These are phyloP conservation scores for Passalora sequoiae DNA, from an alignment of 2,329 filamentous ascomycete genomes.

Conservation along the genomic window DNA sequence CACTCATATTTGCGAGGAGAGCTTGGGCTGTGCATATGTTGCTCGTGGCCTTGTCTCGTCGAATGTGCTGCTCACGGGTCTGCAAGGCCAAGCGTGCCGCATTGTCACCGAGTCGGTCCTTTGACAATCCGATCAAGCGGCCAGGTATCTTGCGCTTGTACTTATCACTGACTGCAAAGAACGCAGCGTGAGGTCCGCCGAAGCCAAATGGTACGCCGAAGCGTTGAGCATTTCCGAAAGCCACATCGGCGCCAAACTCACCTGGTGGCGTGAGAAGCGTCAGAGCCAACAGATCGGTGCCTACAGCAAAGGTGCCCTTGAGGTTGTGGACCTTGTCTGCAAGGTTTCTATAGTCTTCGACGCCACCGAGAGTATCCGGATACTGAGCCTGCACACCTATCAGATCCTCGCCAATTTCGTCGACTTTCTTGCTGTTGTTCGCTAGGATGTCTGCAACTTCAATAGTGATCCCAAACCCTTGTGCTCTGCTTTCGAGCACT, in stretches of 20 bases:
- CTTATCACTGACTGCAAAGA: slow-evolving; percentile 87
- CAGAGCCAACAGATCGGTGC: slow-evolving; percentile 81
- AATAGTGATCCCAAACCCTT: slow-evolving; percentile 85
- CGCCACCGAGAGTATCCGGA: slow-evolving; percentile 78
- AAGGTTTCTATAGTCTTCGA: slow-evolving; percentile 69
- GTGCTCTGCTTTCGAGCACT: slow-evolving; percentile 76
- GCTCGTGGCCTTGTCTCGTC: slow-evolving; percentile 92
- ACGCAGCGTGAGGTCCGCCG: slow-evolving; percentile 92
- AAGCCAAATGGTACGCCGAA: slow-evolving; percentile 89
- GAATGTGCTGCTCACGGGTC: slow-evolving; percentile 92
- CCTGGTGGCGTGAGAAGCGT: slow-evolving; percentile 84
- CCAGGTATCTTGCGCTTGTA: slow-evolving; percentile 94
- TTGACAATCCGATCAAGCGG: slow-evolving; percentile 82
- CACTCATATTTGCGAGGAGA: slow-evolving; percentile 89
- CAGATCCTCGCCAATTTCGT: slow-evolving; percentile 71
- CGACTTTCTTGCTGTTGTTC: slow-evolving; percentile 59
- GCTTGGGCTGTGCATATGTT: slow-evolving; percentile 97
- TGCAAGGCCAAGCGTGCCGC: slow-evolving; percentile 82
- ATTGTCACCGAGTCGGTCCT: slow-evolving; percentile 75
- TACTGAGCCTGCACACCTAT: slow-evolving; percentile 94
- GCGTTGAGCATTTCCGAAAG: slow-evolving; percentile 86
- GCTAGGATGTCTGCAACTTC: slow-evolving; percentile 66
- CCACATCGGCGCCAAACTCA: slow-evolving; percentile 92
- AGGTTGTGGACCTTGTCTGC: slow-evolving; percentile 71
- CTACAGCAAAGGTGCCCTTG: slow-evolving; percentile 75